phyloP scores from a whole-genome alignment of 371 early-diverging fungal species.

The Rhizopus arrhizus region DNA sequence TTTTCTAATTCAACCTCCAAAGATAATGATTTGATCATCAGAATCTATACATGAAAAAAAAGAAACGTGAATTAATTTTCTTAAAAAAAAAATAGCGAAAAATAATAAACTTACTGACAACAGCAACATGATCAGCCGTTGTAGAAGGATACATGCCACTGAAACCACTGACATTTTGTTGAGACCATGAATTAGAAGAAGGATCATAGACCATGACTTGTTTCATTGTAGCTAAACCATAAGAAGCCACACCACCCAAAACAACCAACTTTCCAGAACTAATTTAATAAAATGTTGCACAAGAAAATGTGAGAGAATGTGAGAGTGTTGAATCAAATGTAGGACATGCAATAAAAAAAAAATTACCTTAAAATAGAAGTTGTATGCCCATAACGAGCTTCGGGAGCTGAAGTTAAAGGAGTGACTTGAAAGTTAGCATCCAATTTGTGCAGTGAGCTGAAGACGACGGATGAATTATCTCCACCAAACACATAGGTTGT shows the following conservation, averaged over 20 bases:
- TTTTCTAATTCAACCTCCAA: constrained; percentile 36
- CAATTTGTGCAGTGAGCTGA: constrained; percentile 32
- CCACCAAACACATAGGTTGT: constrained; percentile 42
- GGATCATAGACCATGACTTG: constrained; percentile 34
- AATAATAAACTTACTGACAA: constrained; percentile 30
- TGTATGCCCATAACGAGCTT: constrained; percentile 43
- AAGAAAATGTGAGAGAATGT: neutral
- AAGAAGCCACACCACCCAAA: constrained; percentile 38
- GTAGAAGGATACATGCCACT: constrained; percentile 24
- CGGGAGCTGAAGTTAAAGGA: constrained; percentile 18
- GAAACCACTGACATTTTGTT: constrained; percentile 11
- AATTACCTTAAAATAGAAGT: constrained; percentile 40
- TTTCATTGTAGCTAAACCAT: constrained; percentile 16
- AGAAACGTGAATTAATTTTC: neutral
- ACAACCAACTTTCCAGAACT: constrained; percentile 47
- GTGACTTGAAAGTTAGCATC: constrained; percentile 26
- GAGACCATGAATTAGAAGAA: constrained; percentile 5
- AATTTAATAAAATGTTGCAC: constrained; percentile 2
- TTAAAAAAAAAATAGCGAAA: neutral
- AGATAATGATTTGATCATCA: constrained; percentile 42
- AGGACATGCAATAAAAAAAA: neutral
- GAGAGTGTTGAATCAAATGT: neutral
- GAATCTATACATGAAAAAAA: constrained; percentile 23
- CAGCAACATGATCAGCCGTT: constrained; percentile 36
- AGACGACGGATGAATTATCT: constrained; percentile 10